Base-by-base conservation (phyloP, 176 grass and related monocot genomes). In the Miscanthus lutarioriparius region DNA sequence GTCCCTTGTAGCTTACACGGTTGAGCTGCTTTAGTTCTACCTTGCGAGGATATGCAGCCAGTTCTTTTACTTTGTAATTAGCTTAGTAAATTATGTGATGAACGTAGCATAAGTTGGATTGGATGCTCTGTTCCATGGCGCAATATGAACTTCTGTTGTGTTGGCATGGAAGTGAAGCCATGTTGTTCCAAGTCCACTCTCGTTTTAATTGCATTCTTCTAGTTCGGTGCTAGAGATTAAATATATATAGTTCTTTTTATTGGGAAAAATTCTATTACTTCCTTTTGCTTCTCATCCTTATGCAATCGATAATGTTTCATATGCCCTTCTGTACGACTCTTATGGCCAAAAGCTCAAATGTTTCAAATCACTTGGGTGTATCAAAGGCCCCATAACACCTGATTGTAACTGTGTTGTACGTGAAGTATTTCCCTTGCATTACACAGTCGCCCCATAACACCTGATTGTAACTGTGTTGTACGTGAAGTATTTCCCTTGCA, bases 131-230 rank as follows among this genome's bases (percentile, higher is more conserved):
- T 19, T 73, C 70, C 25, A 16, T 53, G 72, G 19, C 6, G 4
- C 72, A 64, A 72, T 72, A 43, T n/a, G 5, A 66, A 79, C 64
- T 26, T 35, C 16, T 33, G 14, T 49, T 58, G 27, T 58, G 32
- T 47, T 54, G 20, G 39, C 28, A 71, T 41, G 20, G 10, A 71
- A 71, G 63, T 14, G 9, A 23, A 25, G 32, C 39, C n/a, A 27
- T 61, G 28, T 16, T 47, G 38, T 45, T 69, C 5, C 7, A 2
- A 4, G 30, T 25, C 68, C 30, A 35, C 45, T 41, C 17, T 72
- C 40, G 1, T 65, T 82, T 82, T 64, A 19, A 89, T 70, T 25
- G 12, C 7, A 5, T 68, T 16, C 37, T 80, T 80, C 75, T 68
- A 75, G 28, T 70, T 85, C 16, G 1, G 8, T 49, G 10, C 20